phyloP scores from a whole-genome alignment of 805 yeast genomes.

The Saccharomycopsis sp. region DNA sequence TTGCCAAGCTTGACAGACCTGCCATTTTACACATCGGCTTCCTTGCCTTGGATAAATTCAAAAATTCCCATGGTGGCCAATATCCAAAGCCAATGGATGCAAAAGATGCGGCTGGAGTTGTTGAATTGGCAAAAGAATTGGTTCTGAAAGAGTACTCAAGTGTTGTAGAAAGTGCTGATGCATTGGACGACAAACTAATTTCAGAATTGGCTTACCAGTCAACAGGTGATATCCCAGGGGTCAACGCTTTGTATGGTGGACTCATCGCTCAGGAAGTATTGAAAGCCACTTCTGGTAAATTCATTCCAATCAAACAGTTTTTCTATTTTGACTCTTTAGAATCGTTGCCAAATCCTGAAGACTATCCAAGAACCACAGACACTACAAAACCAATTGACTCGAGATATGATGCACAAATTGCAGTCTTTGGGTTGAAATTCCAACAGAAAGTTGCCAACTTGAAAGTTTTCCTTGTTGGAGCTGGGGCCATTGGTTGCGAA shows the following conservation, averaged over 20 bases:
- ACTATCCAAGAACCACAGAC: constrained; percentile 55
- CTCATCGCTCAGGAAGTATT: constrained; percentile 92
- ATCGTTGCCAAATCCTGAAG: constrained; percentile 59
- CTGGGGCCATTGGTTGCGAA: constrained; percentile 99
- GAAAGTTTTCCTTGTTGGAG: constrained; percentile 84
- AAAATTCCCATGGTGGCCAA: constrained; percentile 46
- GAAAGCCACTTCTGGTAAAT: constrained; percentile 92
- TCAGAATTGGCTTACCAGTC: constrained; percentile 75
- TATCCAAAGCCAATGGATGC: constrained; percentile 72
- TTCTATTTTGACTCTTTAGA: constrained; percentile 91
- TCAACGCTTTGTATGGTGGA: constrained; percentile 88
- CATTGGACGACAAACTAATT: constrained; percentile 55
- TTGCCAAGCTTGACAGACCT: constrained; percentile 90
- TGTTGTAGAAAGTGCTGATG: constrained; percentile 40
- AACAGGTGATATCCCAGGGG: constrained; percentile 84
- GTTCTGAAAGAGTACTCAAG: constrained; percentile 45
- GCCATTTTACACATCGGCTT: constrained; percentile 85
- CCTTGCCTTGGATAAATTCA: constrained; percentile 77
- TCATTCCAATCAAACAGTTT: constrained; percentile 87
- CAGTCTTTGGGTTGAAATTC: constrained; percentile 79
- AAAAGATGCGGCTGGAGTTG: constrained; percentile 62
- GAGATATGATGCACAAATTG: constrained; percentile 92
- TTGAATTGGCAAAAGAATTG: constrained; percentile 51
- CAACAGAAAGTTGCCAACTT: constrained; percentile 67
- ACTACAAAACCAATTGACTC: constrained; percentile 68